phyloP scores from a whole-genome alignment of 225 moss, liverwort and hornwort genomes.

The Sphagnum contortum region DNA sequence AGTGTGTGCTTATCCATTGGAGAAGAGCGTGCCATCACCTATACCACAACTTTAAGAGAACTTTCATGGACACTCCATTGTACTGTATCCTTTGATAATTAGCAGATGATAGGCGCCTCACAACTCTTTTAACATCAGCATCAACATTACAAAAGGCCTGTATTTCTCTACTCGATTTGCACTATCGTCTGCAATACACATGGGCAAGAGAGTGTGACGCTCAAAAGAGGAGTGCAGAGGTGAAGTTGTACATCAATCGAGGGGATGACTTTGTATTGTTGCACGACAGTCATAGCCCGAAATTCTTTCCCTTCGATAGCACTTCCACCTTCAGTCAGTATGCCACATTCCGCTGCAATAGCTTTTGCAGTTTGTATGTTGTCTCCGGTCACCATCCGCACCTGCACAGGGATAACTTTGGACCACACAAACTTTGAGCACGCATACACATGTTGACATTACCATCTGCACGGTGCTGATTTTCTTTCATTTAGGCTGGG shows the following conservation, averaged over 20 bases:
- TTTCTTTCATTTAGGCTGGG: too few species aligned
- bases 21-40: slow-evolving; percentile 95
- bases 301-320: slow-evolving; percentile 86
- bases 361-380: slow-evolving; percentile 84
- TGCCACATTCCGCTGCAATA: slow-evolving; percentile 91
- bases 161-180: background rate
- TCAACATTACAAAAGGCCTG: too few species aligned
- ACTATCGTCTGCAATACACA: background rate
- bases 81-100: too few species aligned
- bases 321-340: slow-evolving; percentile 41
- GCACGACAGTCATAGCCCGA: slow-evolving; percentile 51
- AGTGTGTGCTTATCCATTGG: slow-evolving; percentile 80
- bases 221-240: too few species aligned
- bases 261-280: slow-evolving; percentile 64
- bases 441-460: background rate
- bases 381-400: slow-evolving; percentile 92
- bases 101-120: too few species aligned
- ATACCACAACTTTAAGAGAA: background rate
- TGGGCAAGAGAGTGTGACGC: background rate
- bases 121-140: too few species aligned
- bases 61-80: too few species aligned
- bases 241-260: slow-evolving; percentile 24
- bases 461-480: too few species aligned
- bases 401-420: slow-evolving; percentile 23
- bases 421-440: slow-evolving; percentile 8